A percentile compares a stretch with the other conserved stretches of the same genome.
These are phyloP conservation scores for Moricandia moricandioides DNA, from an alignment of 345 rosid species.

Conservation along the genomic window DNA sequence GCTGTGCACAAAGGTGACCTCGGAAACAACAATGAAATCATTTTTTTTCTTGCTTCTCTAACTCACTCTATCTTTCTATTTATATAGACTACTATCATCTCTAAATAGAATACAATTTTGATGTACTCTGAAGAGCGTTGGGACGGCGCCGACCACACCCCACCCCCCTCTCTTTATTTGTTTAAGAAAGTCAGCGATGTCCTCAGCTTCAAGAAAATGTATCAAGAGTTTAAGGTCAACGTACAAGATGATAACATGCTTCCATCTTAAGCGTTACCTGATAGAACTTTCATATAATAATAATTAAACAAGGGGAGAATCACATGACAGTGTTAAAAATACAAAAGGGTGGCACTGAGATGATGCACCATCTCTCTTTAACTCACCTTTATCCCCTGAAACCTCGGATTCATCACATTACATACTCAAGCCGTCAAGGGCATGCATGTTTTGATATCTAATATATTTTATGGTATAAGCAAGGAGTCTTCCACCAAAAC, in stretches of 20 bases:
- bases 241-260: constrained; percentile 34
- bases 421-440: constrained; percentile 1
- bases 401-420: constrained; percentile 27
- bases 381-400: constrained; percentile 12
- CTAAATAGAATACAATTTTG: neutral
- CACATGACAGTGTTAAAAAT: neutral
- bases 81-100: constrained; percentile 25
- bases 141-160: constrained; percentile 72
- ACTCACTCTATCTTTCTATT: neutral
- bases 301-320: constrained; percentile 3
- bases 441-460: no score
- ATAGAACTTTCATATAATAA: constrained; percentile 20
- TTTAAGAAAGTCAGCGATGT: constrained; percentile 30
- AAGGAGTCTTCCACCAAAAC: constrained; percentile 19
- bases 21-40: constrained; percentile 50
- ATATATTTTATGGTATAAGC: neutral
- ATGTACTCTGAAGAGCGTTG: constrained; percentile 15
- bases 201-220: constrained; percentile 31
- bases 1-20: constrained; percentile 47
- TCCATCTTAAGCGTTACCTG: constrained; percentile 28
- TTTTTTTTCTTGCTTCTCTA: constrained; percentile 29
- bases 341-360: constrained; percentile 16
- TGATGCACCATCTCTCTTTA: constrained; percentile 12
- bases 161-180: constrained; percentile 25
- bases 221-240: constrained; percentile 25